A percentile compares a stretch with the other conserved stretches of the same genome.
phyloP scores from a whole-genome alignment of 2,329 filamentous ascomycete species.

The Furcasterigmium sp. region DNA sequence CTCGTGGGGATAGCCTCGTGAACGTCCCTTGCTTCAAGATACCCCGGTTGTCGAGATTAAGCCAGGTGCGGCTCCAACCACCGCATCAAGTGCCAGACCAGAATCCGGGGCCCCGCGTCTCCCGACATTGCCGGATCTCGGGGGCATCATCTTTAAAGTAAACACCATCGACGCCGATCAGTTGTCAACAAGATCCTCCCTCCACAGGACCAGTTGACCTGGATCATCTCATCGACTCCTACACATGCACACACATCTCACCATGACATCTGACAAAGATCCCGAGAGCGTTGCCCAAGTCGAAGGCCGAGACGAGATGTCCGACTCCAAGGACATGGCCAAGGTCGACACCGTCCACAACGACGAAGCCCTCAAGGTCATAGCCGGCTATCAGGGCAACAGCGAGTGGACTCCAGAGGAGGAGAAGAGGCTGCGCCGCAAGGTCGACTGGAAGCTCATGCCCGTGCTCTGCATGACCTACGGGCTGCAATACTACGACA shows the following conservation, averaged over 20 bases:
- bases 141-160: background rate
- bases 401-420: slow-evolving; percentile 32
- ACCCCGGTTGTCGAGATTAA: too few relatives aligned
- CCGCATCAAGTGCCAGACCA: too few relatives aligned
- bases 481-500: slow-evolving; percentile 42
- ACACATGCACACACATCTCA: background rate
- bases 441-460: slow-evolving; percentile 37
- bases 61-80: too few relatives aligned
- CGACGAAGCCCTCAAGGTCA: slow-evolving; percentile 33
- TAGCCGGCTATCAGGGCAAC: slow-evolving; percentile 34
- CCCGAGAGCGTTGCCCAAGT: slow-evolving; percentile 8
- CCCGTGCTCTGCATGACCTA: slow-evolving; percentile 37
- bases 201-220: background rate
- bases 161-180: background rate
- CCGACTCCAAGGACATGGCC: background rate
- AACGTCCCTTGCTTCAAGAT: too few relatives aligned
- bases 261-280: slow-evolving; percentile 5
- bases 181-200: background rate
- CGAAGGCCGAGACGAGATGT: slow-evolving; percentile 3
- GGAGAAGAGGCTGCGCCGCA: slow-evolving; percentile 33
- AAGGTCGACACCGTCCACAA: slow-evolving; percentile 26
- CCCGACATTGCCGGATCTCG: background rate
- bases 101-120: background rate
- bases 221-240: background rate
- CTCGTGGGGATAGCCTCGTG: too few relatives aligned